phyloP scores from a whole-genome alignment of 768 basidiomycete genomes.

The Podaxis mareebaensis region DNA sequence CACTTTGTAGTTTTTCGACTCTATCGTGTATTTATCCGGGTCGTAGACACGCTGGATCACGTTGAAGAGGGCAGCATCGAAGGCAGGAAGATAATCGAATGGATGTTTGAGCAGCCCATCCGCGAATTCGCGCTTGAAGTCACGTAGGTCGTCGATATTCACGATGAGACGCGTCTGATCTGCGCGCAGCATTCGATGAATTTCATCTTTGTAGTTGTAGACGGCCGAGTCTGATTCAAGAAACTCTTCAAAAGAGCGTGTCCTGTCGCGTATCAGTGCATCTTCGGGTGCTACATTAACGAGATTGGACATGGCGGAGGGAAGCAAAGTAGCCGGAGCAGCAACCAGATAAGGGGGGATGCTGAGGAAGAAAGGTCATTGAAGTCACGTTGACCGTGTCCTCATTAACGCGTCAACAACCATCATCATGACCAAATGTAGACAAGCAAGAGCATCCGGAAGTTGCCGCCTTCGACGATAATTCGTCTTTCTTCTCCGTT shows the following conservation, averaged over 20 bases:
- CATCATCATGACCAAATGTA: slow-evolving; percentile 21
- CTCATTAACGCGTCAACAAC: slow-evolving; percentile 29
- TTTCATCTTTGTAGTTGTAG: slow-evolving; percentile 85
- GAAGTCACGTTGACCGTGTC: slow-evolving; percentile 7
- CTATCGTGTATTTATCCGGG: slow-evolving; percentile 77
- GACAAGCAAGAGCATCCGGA: slow-evolving; percentile 12
- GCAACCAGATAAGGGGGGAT: slow-evolving; percentile 14
- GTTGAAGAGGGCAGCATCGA: slow-evolving; percentile 79
- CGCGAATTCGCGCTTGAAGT: slow-evolving; percentile 84
- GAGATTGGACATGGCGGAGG: slow-evolving; percentile 39
- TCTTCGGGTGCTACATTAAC: slow-evolving; percentile 70
- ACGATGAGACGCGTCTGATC: slow-evolving; percentile 89
- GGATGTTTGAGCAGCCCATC: slow-evolving; percentile 91
- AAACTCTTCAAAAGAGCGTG: slow-evolving; percentile 82
- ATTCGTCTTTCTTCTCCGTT: too few species aligned
- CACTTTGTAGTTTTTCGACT: slow-evolving; percentile 79
- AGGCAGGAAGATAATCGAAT: slow-evolving; percentile 81
- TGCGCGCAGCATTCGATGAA: slow-evolving; percentile 77
- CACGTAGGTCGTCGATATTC: slow-evolving; percentile 94
- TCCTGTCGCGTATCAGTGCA: slow-evolving; percentile 71
- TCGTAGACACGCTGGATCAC: slow-evolving; percentile 77
- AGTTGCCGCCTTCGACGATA: too few species aligned
- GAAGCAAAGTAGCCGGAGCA: slow-evolving; percentile 15
- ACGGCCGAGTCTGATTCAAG: slow-evolving; percentile 64
- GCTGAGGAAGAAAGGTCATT: background rate